Base-by-base conservation (phyloP, 306 rosid genomes). In the Quercus parvula region DNA sequence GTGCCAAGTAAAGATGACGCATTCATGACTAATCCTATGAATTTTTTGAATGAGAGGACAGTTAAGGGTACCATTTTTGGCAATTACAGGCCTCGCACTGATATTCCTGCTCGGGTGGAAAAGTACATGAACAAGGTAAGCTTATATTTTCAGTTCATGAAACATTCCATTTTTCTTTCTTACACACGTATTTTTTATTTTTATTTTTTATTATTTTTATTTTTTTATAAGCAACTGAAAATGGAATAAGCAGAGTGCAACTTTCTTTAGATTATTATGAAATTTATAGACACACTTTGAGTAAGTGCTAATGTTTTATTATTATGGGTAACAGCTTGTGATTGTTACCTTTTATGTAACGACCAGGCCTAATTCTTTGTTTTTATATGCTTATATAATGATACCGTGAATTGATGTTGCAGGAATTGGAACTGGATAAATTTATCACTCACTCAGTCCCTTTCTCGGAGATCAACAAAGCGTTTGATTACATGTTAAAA, bases 21-120 rank as follows among this genome's bases (percentile, higher is more conserved):
- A 27, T 94, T 94, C 88, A 89, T 83, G 77, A 94, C 98, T 73
- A 89, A 90, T 79, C 96, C 96, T 15, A 0, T 92, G 84, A 92
- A 92, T 69, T 78, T 94, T 72, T 75, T 94, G 85, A 84, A 85
- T 33, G 98, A 89, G 77, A 94, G 92, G 90, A 94, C 97, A 62
- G 93, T 92, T 0, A 94, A 91, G 90, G 98, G 98, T 20, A 92
- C 98, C 62, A 91, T 92, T 82, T 94, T 85, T 38, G 98, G 98
- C 27, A 94, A 94, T 87, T 94, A 89, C 90, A 94, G 89, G 22
- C 97, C 98, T 28, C 91, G 91, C 9, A 71, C 88, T 2, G 97
- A 94, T 71, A 89, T 94, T 19, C 98, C 98, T 11, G 17, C 51
- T 9, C 93, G 92, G 27, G 98, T 94, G 41, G 97, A 94, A 31